phyloP scores from a whole-genome alignment of 306 rosid species.

The Malus sylvestris region DNA sequence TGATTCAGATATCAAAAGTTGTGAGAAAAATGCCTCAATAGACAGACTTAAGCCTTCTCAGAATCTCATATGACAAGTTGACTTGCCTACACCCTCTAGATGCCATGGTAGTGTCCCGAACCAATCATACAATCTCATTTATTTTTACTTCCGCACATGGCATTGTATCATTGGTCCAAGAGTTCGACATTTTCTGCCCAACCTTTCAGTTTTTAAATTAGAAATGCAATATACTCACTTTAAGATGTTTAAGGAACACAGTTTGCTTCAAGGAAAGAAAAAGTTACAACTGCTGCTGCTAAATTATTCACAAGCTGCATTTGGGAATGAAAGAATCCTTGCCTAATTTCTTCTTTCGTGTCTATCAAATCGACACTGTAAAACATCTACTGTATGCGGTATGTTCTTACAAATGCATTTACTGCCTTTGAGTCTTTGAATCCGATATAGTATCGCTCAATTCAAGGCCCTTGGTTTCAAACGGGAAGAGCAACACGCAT shows the following conservation, averaged over 20 bases:
- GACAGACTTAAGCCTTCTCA: too few species aligned
- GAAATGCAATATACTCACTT: not conserved
- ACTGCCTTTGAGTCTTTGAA: constrained; percentile 6
- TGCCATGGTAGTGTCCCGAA: too few species aligned
- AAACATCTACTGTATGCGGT: not conserved
- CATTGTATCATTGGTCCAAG: not conserved
- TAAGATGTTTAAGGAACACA: not conserved
- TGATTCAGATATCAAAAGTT: too few species aligned
- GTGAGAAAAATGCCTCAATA: too few species aligned
- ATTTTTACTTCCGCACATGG: too few species aligned
- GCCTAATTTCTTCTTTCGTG: not conserved
- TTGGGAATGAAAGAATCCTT: not conserved
- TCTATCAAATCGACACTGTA: not conserved
- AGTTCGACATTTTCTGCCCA: not conserved
- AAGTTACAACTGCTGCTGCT: not conserved
- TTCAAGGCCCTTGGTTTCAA: constrained; percentile 84
- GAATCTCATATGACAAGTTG: too few species aligned
- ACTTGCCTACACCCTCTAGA: too few species aligned
- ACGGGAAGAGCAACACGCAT: constrained; percentile 64
- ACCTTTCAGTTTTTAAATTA: not conserved
- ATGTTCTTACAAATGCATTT: not conserved
- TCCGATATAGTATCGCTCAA: constrained; percentile 48
- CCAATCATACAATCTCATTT: too few species aligned
- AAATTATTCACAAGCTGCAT: not conserved
- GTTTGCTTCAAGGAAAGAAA: not conserved